A percentile compares a stretch with the other conserved stretches of the same genome.
Evolutionary conservation across 805 yeast genomes (phyloP).

Genomic region (Candida xiaguanensis): DNA sequence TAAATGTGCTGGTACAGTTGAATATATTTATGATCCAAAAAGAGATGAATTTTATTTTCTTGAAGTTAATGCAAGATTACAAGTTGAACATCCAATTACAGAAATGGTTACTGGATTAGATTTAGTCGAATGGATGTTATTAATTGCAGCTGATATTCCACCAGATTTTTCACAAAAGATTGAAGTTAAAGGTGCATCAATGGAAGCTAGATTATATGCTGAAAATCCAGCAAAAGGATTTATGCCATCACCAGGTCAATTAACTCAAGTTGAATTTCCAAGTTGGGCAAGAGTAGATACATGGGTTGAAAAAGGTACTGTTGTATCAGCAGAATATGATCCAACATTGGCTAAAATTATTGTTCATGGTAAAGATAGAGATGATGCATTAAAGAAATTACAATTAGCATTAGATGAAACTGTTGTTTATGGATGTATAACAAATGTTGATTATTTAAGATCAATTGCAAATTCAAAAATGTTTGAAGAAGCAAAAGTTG

Average conservation of each 20-base stretch:
- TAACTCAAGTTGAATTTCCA: slow-evolving; percentile 83
- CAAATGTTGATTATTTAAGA: slow-evolving; percentile 86
- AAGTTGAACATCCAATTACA: slow-evolving; percentile 97
- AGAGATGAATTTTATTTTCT: slow-evolving; percentile 90
- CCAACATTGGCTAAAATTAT: slow-evolving; percentile 95
- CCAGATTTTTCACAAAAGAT: slow-evolving; percentile 68
- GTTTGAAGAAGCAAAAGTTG: slow-evolving; percentile 81
- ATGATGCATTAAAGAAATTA: slow-evolving; percentile 75
- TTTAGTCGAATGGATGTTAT: slow-evolving; percentile 95
- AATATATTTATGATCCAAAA: slow-evolving; percentile 82
- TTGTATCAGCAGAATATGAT: slow-evolving; percentile 87
- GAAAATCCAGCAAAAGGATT: slow-evolving; percentile 95
- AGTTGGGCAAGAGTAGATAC: slow-evolving; percentile 90
- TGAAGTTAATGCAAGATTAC: slow-evolving; percentile 94
- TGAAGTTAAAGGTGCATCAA: slow-evolving; percentile 76
- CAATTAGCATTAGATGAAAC: slow-evolving; percentile 84
- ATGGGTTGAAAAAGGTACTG: slow-evolving; percentile 90
- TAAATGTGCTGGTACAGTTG: slow-evolving; percentile 97
- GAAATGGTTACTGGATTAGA: slow-evolving; percentile 94
- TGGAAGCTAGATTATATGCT: slow-evolving; percentile 96
- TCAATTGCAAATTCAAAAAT: slow-evolving; percentile 78
- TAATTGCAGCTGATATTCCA: slow-evolving; percentile 84
- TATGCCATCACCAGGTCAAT: slow-evolving; percentile 94
- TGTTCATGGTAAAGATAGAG: slow-evolving; percentile 87
- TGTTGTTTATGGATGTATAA: slow-evolving; percentile 79